Evolutionary conservation across 108 stramenopile genomes (phyloP).

Genomic region (Discostella pseudostelligera): DNA sequence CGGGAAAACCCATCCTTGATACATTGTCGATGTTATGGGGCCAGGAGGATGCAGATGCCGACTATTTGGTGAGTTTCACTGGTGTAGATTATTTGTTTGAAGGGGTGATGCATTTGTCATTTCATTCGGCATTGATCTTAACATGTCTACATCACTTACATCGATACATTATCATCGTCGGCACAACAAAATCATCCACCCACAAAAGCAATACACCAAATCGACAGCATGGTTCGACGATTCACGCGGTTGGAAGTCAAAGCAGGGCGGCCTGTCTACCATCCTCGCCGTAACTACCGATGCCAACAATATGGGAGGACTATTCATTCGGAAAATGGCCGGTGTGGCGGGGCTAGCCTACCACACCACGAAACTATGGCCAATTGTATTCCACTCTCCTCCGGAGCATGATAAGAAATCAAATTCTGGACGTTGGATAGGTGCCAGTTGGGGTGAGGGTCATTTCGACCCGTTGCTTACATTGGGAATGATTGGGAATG

Average conservation of each 20-base stretch:
- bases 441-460: constrained; percentile 74
- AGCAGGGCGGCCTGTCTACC: constrained; percentile 79
- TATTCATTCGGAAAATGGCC: constrained; percentile 79
- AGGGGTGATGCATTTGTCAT: background rate
- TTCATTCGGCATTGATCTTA: background rate
- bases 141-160: too few species aligned
- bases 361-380: constrained; percentile 79
- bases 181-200: too few species aligned
- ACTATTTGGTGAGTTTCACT: constrained; percentile 56
- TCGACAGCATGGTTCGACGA: constrained; percentile 75
- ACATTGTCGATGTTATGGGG: constrained; percentile 31
- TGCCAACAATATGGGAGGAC: constrained; percentile 87
- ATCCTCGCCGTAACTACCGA: constrained; percentile 74
- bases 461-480: constrained; percentile 70
- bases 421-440: constrained; percentile 24
- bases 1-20: constrained; percentile 70
- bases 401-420: constrained; percentile 1
- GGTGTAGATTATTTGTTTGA: background rate
- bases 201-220: constrained; percentile 64
- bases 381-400: constrained; percentile 69
- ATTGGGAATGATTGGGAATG: constrained; percentile 61
- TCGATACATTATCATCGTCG: too few species aligned
- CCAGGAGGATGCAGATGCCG: constrained; percentile 42
- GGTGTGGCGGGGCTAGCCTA: constrained; percentile 70
- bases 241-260: constrained; percentile 79